Evolutionary conservation across 306 rosid genomes (phyloP).

Genomic region (Fragaria vesca): DNA sequence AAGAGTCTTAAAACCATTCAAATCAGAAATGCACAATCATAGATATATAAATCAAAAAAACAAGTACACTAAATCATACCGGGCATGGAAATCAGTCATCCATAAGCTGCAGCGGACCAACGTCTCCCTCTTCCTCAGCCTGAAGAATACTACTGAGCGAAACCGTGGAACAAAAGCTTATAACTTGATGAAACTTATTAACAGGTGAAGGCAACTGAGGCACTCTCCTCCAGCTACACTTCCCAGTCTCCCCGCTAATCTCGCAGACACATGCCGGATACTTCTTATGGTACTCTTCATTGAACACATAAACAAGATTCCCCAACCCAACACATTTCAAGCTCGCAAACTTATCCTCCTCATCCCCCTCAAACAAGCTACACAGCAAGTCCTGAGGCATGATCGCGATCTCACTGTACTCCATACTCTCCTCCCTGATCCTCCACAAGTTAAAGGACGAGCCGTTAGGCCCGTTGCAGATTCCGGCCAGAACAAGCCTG

Average conservation of each 20-base stretch:
- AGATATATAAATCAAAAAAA: background rate
- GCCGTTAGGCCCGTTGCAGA: slow-evolving; percentile 48
- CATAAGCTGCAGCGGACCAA: slow-evolving; percentile 23
- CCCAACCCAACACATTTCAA: slow-evolving; percentile 81
- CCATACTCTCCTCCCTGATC: slow-evolving; percentile 67
- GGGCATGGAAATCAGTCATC: slow-evolving; percentile 14
- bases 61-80: slow-evolving; percentile 28
- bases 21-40: background rate
- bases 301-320: slow-evolving; percentile 72
- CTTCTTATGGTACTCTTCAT: slow-evolving; percentile 62
- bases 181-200: slow-evolving; percentile 69
- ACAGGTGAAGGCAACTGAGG: slow-evolving; percentile 69
- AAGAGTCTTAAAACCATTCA: background rate
- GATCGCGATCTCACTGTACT: slow-evolving; percentile 47
- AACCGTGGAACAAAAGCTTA: slow-evolving; percentile 70
- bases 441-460: slow-evolving; percentile 64
- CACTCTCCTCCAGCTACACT: slow-evolving; percentile 63
- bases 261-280: slow-evolving; percentile 86
- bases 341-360: slow-evolving; percentile 75
- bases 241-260: slow-evolving; percentile 41
- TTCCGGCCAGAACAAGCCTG: slow-evolving; percentile 64
- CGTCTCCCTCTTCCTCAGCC: slow-evolving; percentile 32
- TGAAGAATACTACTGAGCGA: slow-evolving; percentile 48
- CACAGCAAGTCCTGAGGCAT: slow-evolving; percentile 70
- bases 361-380: slow-evolving; percentile 69